phyloP scores from a whole-genome alignment of 2,329 filamentous ascomycete genomes.

The Fusarium praegraminearum region DNA sequence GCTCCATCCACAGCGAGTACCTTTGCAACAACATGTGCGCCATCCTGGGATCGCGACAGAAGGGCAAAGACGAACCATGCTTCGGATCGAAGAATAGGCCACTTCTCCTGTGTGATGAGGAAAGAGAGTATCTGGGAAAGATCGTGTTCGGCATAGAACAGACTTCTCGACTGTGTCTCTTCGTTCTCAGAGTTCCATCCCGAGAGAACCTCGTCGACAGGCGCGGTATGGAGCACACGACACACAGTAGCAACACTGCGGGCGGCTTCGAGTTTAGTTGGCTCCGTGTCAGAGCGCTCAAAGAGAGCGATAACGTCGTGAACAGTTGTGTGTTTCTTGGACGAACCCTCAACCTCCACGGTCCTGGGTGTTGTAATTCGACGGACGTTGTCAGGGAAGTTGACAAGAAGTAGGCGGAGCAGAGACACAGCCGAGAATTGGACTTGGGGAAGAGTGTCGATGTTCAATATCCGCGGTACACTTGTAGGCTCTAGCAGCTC shows the following conservation, averaged over 20 bases:
- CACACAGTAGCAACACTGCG: conserved; percentile 66
- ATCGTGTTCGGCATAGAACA: conserved; percentile 62
- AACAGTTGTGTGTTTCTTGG: conserved; percentile 51
- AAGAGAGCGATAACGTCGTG: conserved; percentile 56
- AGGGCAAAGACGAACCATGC: conserved; percentile 72
- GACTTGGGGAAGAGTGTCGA: conserved; percentile 65
- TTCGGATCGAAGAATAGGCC: conserved; percentile 70
- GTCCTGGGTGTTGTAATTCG: conserved; percentile 59
- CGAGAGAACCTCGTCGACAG: conserved; percentile 49
- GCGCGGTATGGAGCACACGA: conserved; percentile 64
- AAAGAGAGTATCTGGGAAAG: conserved; percentile 61
- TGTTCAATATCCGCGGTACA: conserved; percentile 66
- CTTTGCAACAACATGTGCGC: conserved; percentile 59
- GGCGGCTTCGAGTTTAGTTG: conserved; percentile 70
- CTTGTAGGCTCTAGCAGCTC: conserved; percentile 59
- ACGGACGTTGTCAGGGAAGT: conserved; percentile 64
- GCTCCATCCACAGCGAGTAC: conserved; percentile 59
- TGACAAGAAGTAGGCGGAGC: conserved; percentile 66
- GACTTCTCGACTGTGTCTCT: conserved; percentile 32
- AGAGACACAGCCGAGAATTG: conserved; percentile 72
- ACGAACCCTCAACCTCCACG: conserved; percentile 47
- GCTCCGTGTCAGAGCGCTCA: conserved; percentile 57
- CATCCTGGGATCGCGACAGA: conserved; percentile 65
- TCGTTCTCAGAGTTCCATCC: conserved; percentile 49
- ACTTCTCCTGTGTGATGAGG: conserved; percentile 68